Evolutionary conservation across 2,329 filamentous ascomycete species (phyloP).

Genomic region (Rhynchosporium secalis): DNA sequence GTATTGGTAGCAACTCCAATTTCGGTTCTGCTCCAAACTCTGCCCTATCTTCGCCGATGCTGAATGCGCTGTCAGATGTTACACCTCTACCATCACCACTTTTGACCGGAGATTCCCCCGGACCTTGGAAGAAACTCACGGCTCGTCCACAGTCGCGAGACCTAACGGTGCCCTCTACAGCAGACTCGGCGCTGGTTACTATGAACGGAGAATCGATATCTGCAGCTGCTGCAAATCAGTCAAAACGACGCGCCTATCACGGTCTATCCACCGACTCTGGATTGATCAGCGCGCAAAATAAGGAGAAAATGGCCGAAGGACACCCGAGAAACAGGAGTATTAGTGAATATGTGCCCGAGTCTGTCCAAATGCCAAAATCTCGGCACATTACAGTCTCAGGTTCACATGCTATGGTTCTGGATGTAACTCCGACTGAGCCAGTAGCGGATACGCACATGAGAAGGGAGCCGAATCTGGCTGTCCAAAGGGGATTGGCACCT

Average conservation of each 20-base stretch:
- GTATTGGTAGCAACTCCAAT: constrained; percentile 44
- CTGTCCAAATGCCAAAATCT: constrained; percentile 62
- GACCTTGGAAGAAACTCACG: constrained; percentile 61
- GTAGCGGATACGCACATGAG: constrained; percentile 59
- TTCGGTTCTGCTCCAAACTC: constrained; percentile 61
- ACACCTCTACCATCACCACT: constrained; percentile 79
- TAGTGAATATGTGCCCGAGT: constrained; percentile 83
- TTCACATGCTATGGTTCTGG: constrained; percentile 50
- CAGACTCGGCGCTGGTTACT: constrained; percentile 52
- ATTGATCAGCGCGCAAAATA: constrained; percentile 26
- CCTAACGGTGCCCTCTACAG: constrained; percentile 41
- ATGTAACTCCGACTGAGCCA: constrained; percentile 44
- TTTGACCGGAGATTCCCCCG: constrained; percentile 62
- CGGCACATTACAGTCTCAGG: constrained; percentile 74
- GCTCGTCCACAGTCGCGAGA: constrained; percentile 52
- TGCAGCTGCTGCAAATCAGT: constrained; percentile 51
- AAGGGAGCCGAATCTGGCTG: constrained; percentile 78
- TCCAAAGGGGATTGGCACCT: constrained; percentile 69
- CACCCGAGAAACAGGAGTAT: constrained; percentile 78
- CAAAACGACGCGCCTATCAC: constrained; percentile 59
- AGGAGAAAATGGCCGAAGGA: constrained; percentile 35
- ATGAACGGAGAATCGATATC: constrained; percentile 54
- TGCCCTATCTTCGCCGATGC: constrained; percentile 68
- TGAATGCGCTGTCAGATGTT: constrained; percentile 74
- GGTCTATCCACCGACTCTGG: constrained; percentile 41